Conservation (phyloP, 2,329 filamentous ascomycete species). For the Alternaria ventricosa region DNA sequence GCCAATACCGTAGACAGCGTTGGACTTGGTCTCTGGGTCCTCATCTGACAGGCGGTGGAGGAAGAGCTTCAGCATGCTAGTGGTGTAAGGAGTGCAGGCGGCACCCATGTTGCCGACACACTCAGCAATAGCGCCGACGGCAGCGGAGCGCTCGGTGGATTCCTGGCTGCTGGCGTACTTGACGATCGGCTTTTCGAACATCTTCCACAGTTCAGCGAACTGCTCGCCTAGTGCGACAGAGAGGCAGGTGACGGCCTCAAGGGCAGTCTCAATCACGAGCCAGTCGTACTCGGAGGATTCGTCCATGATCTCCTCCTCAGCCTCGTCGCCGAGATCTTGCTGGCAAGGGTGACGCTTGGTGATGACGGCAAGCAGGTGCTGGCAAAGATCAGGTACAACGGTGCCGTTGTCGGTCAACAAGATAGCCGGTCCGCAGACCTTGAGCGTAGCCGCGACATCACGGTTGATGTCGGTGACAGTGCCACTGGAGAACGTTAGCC, state of each 20-base stretch:
- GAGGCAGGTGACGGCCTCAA: constrained; percentile 87
- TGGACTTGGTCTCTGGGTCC: constrained; percentile 91
- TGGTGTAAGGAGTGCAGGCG: constrained; percentile 82
- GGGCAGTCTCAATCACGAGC: constrained; percentile 91
- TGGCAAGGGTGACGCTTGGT: constrained; percentile 93
- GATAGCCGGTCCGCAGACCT: constrained; percentile 86
- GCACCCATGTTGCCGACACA: constrained; percentile 83
- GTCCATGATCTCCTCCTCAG: constrained; percentile 68
- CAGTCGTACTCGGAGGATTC: constrained; percentile 97
- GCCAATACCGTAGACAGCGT: constrained; percentile 90
- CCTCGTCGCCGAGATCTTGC: constrained; percentile 82
- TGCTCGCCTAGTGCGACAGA: constrained; percentile 79
- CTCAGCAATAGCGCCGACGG: constrained; percentile 91
- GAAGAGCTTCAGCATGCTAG: constrained; percentile 76
- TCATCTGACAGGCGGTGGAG: constrained; percentile 88
- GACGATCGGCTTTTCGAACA: constrained; percentile 90
- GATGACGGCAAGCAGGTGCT: constrained; percentile 78
- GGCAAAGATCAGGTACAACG: constrained; percentile 76
- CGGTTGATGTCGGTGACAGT: constrained; percentile 96
- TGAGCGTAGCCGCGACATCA: constrained; percentile 87
- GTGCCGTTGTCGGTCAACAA: constrained; percentile 70
- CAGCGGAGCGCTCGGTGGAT: constrained; percentile 84
- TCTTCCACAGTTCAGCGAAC: constrained; percentile 91
- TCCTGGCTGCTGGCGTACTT: constrained; percentile 88
- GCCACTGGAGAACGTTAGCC: constrained; percentile 61